Evolutionary conservation across 2,329 filamentous ascomycete genomes (phyloP), one percentile per base, ranked within the genome.

Genomic region (Mycogone perniciosa): DNA sequence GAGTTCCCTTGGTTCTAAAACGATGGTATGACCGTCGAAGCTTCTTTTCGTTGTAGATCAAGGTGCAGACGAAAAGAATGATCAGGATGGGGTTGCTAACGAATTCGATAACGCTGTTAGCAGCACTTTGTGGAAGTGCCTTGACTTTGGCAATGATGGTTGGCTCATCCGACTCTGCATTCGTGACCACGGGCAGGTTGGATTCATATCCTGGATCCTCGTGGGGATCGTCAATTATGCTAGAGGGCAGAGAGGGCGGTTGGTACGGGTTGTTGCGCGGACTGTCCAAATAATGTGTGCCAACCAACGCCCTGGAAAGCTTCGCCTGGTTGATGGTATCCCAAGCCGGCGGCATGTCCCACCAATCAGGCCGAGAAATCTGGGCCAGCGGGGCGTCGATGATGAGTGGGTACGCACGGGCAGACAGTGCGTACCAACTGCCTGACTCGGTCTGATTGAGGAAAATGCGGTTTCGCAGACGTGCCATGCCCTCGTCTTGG

Each of bases 381-480:
- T 68, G 71, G 26, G 72, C 80, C 2, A 64, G 56, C 0, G 77
- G 76, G 0, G 77, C 84, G 48, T 89, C 81, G 26, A 91, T 85
- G 30, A 96, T 89, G 7, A 92, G 77, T 4, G 93, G 93, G 60
- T 96, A 97, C 7, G 83, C 83, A 38, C 76, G 78, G 52, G 95
- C 92, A 1, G 92, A 96, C 70, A 97, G 79, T 31, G 91, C 93
- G 67, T 92, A 99, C 90, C 92, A 97, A 54, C 88, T 87, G 31
- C 91, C 92, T n/a, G 76, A 74, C 50, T 87, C 81, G 2, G 91
- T 96, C 58, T 85, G 86, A 64, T 96, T 96, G 53, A 97, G 77
- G 62, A 93, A 95, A 1, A 96, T 83, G 51, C 81, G 83, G 54
- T 79, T 78, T 31, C 84, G 76, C 43, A 79, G 75, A 34, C 76